Evolutionary conservation across 345 rosid genomes (phyloP).

Genomic region (Melaleuca quinquenervia): DNA sequence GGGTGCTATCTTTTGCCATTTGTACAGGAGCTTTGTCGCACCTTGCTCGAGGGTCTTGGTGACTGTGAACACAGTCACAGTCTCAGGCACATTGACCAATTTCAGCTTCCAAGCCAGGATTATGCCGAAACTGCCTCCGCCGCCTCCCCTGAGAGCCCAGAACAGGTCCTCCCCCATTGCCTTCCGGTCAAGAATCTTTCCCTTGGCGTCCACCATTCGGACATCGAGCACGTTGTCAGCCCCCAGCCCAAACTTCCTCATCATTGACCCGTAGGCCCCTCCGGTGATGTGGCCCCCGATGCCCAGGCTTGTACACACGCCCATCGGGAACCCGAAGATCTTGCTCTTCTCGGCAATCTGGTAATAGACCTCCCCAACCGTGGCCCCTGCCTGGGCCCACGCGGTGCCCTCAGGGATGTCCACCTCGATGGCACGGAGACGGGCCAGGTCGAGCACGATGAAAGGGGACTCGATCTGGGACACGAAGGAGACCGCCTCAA

Average conservation of each 20-base stretch:
- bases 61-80: conserved; percentile 43
- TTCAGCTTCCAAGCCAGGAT: conserved; percentile 47
- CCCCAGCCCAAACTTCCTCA: conserved; percentile 65
- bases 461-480: conserved; percentile 38
- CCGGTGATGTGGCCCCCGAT: conserved; percentile 51
- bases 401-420: conserved; percentile 24
- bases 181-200: conserved; percentile 35
- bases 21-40: conserved; percentile 27
- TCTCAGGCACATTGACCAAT: conserved; percentile 50
- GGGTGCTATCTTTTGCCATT: conserved; percentile 43
- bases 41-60: conserved; percentile 35
- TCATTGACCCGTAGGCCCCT: conserved; percentile 56
- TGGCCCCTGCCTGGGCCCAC: conserved; percentile 69
- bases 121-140: conserved; percentile 53
- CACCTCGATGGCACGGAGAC: conserved; percentile 25
- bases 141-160: conserved; percentile 73
- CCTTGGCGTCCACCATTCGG: conserved; percentile 36
- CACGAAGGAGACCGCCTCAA: conserved; percentile 45
- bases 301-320: conserved; percentile 50
- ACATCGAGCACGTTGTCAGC: conserved; percentile 69
- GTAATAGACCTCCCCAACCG: conserved; percentile 46
- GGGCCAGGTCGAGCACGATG: conserved; percentile 33
- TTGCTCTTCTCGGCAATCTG: conserved; percentile 47
- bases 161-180: conserved; percentile 55
- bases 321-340: conserved; percentile 50